phyloP scores from a whole-genome alignment of 208 protist genomes.

The Leishmania aethiopica region DNA sequence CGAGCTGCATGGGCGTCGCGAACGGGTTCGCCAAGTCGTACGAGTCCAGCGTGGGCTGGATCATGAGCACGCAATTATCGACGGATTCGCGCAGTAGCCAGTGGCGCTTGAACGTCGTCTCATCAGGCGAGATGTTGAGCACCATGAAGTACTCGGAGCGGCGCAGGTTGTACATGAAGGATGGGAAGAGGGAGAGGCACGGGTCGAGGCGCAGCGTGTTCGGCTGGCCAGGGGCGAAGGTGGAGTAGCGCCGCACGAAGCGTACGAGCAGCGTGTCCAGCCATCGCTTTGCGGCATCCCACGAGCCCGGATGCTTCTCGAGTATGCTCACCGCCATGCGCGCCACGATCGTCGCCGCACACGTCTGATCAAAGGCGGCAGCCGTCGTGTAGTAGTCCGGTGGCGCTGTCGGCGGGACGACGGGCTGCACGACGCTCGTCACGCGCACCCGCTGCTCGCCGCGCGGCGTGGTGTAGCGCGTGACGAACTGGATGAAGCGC shows the following conservation, averaged over 20 bases:
- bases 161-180: constrained; percentile 99
- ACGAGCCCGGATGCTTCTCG: constrained; percentile 68
- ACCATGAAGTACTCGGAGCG: constrained; percentile 97
- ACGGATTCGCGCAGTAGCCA: constrained; percentile 96
- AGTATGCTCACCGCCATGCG: constrained; percentile 79
- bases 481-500: constrained; percentile 95
- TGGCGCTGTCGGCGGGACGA: constrained; percentile 44
- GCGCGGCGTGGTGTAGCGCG: constrained; percentile 89
- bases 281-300: constrained; percentile 96
- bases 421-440: constrained; percentile 78
- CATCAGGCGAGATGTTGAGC: constrained; percentile 98
- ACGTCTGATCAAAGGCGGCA: constrained; percentile 96
- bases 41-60: constrained; percentile 97
- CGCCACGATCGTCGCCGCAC: constrained; percentile 71
- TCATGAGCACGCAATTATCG: constrained; percentile 96
- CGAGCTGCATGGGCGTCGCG: constrained; percentile 91
- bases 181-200: constrained; percentile 97
- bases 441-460: constrained; percentile 88
- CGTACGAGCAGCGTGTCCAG: constrained; percentile 98
- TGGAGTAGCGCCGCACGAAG: constrained; percentile 95
- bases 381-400: constrained; percentile 53
- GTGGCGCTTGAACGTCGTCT: constrained; percentile 97
- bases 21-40: constrained; percentile 93
- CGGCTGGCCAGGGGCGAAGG: constrained; percentile 88
- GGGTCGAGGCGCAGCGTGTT: constrained; percentile 88